Conservation (phyloP, 2,329 filamentous ascomycete species). For the Aspergillus phoenicis region DNA sequence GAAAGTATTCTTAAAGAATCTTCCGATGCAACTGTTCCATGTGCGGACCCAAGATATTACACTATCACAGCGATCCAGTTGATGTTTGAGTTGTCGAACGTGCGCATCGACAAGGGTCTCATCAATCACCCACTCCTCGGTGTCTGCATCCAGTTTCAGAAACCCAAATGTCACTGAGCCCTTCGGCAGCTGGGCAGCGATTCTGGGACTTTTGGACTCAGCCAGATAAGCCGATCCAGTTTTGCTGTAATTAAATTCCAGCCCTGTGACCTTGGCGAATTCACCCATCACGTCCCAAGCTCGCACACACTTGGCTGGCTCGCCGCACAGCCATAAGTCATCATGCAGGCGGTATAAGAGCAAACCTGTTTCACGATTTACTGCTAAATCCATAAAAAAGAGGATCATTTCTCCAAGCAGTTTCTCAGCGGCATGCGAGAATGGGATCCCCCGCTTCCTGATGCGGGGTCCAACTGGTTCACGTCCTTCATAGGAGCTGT, state of each 20-base stretch:
- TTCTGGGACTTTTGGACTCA: constrained; percentile 21
- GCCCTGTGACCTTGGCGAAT: constrained; percentile 48
- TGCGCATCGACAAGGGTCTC: constrained; percentile 42
- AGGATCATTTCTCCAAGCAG: constrained; percentile 52
- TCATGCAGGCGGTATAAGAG: constrained; percentile 53
- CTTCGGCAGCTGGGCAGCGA: constrained; percentile 45
- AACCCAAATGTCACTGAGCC: constrained; percentile 60
- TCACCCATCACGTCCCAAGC: constrained; percentile 50
- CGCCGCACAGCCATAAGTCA: constrained; percentile 53
- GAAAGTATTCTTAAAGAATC: constrained; percentile 57
- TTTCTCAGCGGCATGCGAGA: constrained; percentile 51
- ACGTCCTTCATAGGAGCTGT: constrained; percentile 32
- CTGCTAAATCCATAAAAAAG: constrained; percentile 51
- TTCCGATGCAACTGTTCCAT: constrained; percentile 57
- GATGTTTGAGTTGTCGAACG: constrained; percentile 43
- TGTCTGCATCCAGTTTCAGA: constrained; percentile 37
- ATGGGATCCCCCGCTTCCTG: constrained; percentile 50
- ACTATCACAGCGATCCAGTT: constrained; percentile 48
- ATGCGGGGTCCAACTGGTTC: constrained; percentile 37
- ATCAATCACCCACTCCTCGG: constrained; percentile 45
- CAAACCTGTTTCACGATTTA: constrained; percentile 48
- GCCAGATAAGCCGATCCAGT: constrained; percentile 53
- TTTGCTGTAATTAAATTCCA: constrained; percentile 50
- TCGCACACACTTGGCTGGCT: constrained; percentile 42
- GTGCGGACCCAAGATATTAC: constrained; percentile 58